Evolutionary conservation across 371 early-diverging fungal genomes (phyloP).

Genomic region (Funneliformis caledonium): DNA sequence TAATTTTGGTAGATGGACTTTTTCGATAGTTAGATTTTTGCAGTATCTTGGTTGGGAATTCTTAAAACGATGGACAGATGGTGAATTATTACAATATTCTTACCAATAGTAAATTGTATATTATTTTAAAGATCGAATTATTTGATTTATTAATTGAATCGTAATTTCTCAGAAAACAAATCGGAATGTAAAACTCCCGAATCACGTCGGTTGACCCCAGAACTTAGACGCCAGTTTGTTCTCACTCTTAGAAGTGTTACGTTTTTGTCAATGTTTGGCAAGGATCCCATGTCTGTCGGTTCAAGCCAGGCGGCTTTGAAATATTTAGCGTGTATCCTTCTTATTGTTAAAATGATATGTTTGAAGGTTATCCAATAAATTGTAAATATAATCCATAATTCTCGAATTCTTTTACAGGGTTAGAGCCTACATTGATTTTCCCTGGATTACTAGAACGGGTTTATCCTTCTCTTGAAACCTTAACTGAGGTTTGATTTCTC

Average conservation of each 20-base stretch:
- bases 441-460: slow-evolving; percentile 82
- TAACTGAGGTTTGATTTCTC: slow-evolving; percentile 66
- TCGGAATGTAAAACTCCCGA: slow-evolving; percentile 66
- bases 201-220: slow-evolving; percentile 62
- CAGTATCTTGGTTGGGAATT: slow-evolving; percentile 67
- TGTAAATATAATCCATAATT: neutral
- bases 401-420: slow-evolving; percentile 48
- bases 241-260: slow-evolving; percentile 58
- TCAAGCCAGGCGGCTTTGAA: slow-evolving; percentile 73
- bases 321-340: slow-evolving; percentile 62
- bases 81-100: slow-evolving; percentile 39
- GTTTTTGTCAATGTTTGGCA: slow-evolving; percentile 79
- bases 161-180: slow-evolving; percentile 51
- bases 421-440: slow-evolving; percentile 79
- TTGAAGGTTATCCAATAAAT: neutral
- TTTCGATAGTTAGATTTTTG: slow-evolving; percentile 65
- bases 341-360: neutral
- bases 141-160: neutral
- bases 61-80: slow-evolving; percentile 66
- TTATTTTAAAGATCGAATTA: neutral
- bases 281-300: slow-evolving; percentile 72
- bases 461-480: slow-evolving; percentile 84
- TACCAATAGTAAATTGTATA: neutral
- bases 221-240: slow-evolving; percentile 63
- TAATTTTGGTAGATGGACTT: slow-evolving; percentile 84